Percentiles rank a stretch among this genome's conserved stretches.
These are phyloP conservation scores for Echites panduratus DNA, from an alignment of 257 asterid species.

Conservation along the genomic window DNA sequence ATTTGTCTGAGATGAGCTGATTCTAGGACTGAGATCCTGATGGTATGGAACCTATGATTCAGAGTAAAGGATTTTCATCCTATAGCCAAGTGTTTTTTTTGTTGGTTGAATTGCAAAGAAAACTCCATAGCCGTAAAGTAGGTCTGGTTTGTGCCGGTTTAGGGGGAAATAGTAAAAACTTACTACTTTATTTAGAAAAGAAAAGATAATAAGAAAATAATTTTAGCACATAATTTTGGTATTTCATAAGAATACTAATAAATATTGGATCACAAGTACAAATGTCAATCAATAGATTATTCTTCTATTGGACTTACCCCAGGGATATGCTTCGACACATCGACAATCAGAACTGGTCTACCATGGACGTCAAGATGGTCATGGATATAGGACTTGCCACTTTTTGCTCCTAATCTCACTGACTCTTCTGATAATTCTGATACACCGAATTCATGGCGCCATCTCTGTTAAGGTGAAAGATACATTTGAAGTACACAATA, in stretches of 20 bases:
- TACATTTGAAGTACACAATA: conserved; percentile 12
- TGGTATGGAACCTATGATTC: neutral
- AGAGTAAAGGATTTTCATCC: neutral
- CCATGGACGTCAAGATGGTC: conserved; percentile 43
- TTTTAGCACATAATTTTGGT: neutral
- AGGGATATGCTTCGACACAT: conserved; percentile 73
- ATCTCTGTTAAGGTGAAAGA: conserved; percentile 40
- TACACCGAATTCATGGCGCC: conserved; percentile 74
- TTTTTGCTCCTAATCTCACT: conserved; percentile 41
- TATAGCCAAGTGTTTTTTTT: neutral
- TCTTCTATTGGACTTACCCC: conserved; percentile 42
- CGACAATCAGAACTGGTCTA: conserved; percentile 71
- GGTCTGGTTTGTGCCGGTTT: neutral
- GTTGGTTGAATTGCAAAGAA: neutral
- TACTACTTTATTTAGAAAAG: neutral
- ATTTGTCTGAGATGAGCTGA: neutral
- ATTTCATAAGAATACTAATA: neutral
- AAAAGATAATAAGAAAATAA: neutral
- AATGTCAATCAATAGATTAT: neutral
- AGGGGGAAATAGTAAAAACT: neutral
- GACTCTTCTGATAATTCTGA: conserved; percentile 71
- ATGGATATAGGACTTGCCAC: conserved; percentile 76
- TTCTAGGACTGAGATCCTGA: neutral
- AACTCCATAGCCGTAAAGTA: neutral
- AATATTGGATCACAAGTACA: neutral